These are phyloP conservation scores for Somion occarium DNA, from an alignment of 1,284 basidiomycete species.

Conservation along the genomic window DNA sequence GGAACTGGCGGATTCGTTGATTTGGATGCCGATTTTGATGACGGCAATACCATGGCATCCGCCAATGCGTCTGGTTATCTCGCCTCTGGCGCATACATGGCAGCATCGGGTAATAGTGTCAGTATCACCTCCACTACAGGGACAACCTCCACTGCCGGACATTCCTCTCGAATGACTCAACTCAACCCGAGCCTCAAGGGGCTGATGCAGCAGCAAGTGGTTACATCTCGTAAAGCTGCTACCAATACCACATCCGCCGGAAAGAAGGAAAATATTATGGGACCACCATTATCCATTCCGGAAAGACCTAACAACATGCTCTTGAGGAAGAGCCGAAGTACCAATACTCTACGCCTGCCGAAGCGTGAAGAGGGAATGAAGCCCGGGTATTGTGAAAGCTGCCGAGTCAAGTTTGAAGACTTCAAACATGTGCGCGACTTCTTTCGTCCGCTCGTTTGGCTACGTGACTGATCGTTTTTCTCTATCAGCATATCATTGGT, in stretches of 20 bases:
- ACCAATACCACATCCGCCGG: conserved; percentile 24
- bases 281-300: conserved; percentile 58
- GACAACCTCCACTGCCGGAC: conserved; percentile 74
- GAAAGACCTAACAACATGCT: conserved; percentile 37
- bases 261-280: conserved; percentile 47
- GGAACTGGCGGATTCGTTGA: conserved; percentile 37
- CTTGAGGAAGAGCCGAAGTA: conserved; percentile 73
- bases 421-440: conserved; percentile 67
- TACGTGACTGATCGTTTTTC: conserved; percentile 2
- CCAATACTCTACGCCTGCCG: conserved; percentile 67
- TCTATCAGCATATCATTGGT: conserved; percentile 68
- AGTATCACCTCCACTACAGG: conserved; percentile 86
- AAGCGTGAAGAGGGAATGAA: conserved; percentile 83
- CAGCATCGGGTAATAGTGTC: conserved; percentile 95
- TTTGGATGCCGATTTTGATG: conserved; percentile 33
- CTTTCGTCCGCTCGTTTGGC: neutral
- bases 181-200: conserved; percentile 50
- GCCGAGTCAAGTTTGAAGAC: conserved; percentile 86
- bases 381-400: conserved; percentile 98
- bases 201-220: conserved; percentile 57
- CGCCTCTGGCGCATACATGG: conserved; percentile 64
- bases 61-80: conserved; percentile 68
- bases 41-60: conserved; percentile 44
- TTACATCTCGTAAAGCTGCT: conserved; percentile 54
- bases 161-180: conserved; percentile 37